Conservation (phyloP, 176 grass and related monocot genomes). For the Puya raimondii region DNA sequence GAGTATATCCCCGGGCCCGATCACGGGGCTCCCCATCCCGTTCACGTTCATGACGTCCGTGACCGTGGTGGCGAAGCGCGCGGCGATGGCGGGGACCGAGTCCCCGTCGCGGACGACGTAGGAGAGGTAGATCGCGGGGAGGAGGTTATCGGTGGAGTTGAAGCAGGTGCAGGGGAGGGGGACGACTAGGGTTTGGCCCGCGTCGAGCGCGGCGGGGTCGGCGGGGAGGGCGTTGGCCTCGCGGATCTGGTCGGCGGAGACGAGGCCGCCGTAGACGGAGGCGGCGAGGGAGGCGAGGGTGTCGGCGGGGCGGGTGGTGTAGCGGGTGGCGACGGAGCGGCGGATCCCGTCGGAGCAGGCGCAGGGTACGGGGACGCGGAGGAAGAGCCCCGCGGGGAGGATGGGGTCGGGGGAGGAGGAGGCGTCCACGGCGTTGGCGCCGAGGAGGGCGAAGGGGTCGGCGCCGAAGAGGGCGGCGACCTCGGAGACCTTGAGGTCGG, state of each 20-base stretch:
- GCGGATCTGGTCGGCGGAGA: slow-evolving; percentile 65
- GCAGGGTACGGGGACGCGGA: slow-evolving; percentile 68
- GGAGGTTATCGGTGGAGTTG: slow-evolving; percentile 51
- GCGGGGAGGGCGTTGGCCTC: slow-evolving; percentile 40
- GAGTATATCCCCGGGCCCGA: slow-evolving; percentile 72
- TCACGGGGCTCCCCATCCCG: slow-evolving; percentile 37
- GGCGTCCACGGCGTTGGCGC: slow-evolving; percentile 65
- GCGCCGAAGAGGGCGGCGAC: slow-evolving; percentile 60
- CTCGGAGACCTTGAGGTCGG: slow-evolving; percentile 91
- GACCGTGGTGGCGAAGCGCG: slow-evolving; percentile 42
- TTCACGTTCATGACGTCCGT: slow-evolving; percentile 68
- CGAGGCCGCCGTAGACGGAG: slow-evolving; percentile 57
- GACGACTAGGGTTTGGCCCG: slow-evolving; percentile 53
- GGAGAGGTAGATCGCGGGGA: slow-evolving; percentile 61
- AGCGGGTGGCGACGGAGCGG: slow-evolving; percentile 50
- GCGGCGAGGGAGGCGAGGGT: slow-evolving; percentile 49
- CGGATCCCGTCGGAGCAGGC: slow-evolving; percentile 76
- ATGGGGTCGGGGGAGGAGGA: slow-evolving; percentile 45
- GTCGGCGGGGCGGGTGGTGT: slow-evolving; percentile 54
- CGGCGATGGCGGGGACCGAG: slow-evolving; percentile 43
- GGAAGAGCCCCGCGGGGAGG: slow-evolving; percentile 56
- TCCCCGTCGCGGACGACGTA: slow-evolving; percentile 51
- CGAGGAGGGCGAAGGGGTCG: slow-evolving; percentile 45
- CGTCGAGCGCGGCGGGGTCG: slow-evolving; percentile 33
- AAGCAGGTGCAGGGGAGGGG: slow-evolving; percentile 85